phyloP scores from a whole-genome alignment of 2,329 filamentous ascomycete genomes.

The Orbilia quercus region DNA sequence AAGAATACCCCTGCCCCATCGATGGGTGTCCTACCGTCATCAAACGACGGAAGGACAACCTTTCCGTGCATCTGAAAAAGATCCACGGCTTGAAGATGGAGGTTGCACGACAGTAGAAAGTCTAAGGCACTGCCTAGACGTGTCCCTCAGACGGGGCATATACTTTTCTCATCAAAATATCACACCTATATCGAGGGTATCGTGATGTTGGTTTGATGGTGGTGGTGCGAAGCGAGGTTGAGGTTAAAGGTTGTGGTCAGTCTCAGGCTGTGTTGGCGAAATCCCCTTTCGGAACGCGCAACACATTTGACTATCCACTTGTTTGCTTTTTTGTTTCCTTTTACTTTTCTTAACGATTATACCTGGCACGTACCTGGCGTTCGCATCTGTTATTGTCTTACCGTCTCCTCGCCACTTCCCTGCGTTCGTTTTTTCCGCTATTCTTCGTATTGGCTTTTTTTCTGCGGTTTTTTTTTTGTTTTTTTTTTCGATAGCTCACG shows the following conservation, averaged over 20 bases:
- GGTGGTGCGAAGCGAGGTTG: background rate
- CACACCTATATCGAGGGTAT: background rate
- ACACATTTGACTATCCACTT: constrained; percentile 8
- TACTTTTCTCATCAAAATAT: background rate
- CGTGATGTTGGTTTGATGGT: constrained; percentile 2
- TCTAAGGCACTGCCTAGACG: background rate
- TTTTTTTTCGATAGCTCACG: constrained; percentile 17
- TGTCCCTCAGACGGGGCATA: background rate
- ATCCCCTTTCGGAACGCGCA: constrained; percentile 29
- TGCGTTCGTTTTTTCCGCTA: constrained; percentile 18
- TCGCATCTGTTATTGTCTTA: constrained; percentile 15
- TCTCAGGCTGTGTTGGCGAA: constrained; percentile 21
- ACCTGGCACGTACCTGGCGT: constrained; percentile 48
- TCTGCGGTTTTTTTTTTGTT: constrained; percentile 4
- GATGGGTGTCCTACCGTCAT: constrained; percentile 52
- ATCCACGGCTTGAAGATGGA: constrained; percentile 53
- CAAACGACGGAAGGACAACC: constrained; percentile 52
- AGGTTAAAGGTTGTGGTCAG: background rate
- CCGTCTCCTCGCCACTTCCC: constrained; percentile 28
- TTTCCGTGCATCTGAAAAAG: constrained; percentile 52
- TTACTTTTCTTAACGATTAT: constrained; percentile 35
- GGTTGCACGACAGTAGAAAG: constrained; percentile 31
- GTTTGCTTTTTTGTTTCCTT: constrained; percentile 17
- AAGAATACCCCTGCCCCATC: constrained; percentile 52
- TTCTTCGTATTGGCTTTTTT: constrained; percentile 14